Conservation (phyloP, 2,329 filamentous ascomycete genomes). For the Macrophomina tecta region DNA sequence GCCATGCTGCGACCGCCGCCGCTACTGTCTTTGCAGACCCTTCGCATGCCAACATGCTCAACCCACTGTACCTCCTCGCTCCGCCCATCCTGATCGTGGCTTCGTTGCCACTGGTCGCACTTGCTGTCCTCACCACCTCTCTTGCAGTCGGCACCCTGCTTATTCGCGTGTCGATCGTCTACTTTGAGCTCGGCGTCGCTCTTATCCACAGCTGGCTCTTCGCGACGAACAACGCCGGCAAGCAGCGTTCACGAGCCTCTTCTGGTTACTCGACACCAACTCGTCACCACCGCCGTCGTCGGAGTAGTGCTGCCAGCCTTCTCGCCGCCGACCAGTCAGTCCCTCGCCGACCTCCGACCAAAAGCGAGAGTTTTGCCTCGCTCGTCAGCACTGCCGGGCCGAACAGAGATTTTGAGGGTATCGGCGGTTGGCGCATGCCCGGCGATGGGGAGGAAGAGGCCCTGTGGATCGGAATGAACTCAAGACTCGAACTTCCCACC, state of each 20-base stretch:
- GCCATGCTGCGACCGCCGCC: slow-evolving; percentile 18
- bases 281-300: slow-evolving; percentile 24
- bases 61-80: slow-evolving; percentile 40
- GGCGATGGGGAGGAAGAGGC: slow-evolving; percentile 50
- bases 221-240: slow-evolving; percentile 30
- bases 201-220: slow-evolving; percentile 46
- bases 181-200: slow-evolving; percentile 49
- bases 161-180: slow-evolving; percentile 49
- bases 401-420: slow-evolving; percentile 51
- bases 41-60: slow-evolving; percentile 24
- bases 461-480: slow-evolving; percentile 52
- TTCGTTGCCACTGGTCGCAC: slow-evolving; percentile 47
- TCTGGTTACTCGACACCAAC: slow-evolving; percentile 25
- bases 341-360: slow-evolving; percentile 34
- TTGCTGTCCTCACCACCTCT: slow-evolving; percentile 47
- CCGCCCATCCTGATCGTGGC: slow-evolving; percentile 45
- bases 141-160: slow-evolving; percentile 47
- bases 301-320: slow-evolving; percentile 28
- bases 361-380: slow-evolving; percentile 43
- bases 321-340: slow-evolving; percentile 25
- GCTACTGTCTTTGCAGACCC: slow-evolving; percentile 5
- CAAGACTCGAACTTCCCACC: slow-evolving; percentile 47
- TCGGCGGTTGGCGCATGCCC: slow-evolving; percentile 49
- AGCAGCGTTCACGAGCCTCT: slow-evolving; percentile 32
- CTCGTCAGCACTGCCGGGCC: slow-evolving; percentile 42